Base-by-base conservation (phyloP, 2,329 filamentous ascomycete species). In the Dactylellina cionopaga region DNA sequence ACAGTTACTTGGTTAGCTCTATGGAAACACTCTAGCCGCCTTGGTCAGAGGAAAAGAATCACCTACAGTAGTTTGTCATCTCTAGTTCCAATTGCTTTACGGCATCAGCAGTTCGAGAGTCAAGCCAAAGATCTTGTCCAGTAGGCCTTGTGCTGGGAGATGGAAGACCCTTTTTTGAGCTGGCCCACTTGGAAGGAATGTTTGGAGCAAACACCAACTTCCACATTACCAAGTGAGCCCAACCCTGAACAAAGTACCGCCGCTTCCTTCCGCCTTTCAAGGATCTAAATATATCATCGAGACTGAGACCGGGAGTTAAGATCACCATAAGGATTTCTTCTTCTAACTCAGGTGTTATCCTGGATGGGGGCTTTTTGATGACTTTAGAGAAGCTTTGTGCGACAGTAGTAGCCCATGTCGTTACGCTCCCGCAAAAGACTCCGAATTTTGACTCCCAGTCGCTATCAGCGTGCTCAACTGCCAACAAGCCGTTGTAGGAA, bases 141-240 rank as follows among this genome's bases (percentile, higher is more conserved):
- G 22, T 43, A 41, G 52, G 27, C 17, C 35, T 17, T 1, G 37
- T 56, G 13, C 39, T 17, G 11, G 11, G 15, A 15, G 29, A 17
- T 24, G 49, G 49, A 11, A 54, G 29, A 24, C 29, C 35, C 15
- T 56, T 41, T 35, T 56, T 31, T 11, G n/a, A 29, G n/a, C 33
- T 37, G 5, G 31, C 35, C 33, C 52, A 43, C 17, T 56, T 41
- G 3, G 35, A 7, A 17, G 52, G 52, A 15, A 56, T 56, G 22
- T 31, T 56, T 41, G 52, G 37, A 15, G 52, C 33, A 17, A 56
- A 56, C 7, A 56, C 52, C 5, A 43, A 29, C 24, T 56, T 56
- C 19, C 52, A 56, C 10, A 56, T 13, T 9, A 11, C 29, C 13
- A 56, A 13, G 35, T 56, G 33, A 25, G 43, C 25, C 52, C 52